Evolutionary conservation across 169 alveolate genomes (phyloP), one percentile per base, ranked within the genome.

Genomic region (Neospora caninum): DNA sequence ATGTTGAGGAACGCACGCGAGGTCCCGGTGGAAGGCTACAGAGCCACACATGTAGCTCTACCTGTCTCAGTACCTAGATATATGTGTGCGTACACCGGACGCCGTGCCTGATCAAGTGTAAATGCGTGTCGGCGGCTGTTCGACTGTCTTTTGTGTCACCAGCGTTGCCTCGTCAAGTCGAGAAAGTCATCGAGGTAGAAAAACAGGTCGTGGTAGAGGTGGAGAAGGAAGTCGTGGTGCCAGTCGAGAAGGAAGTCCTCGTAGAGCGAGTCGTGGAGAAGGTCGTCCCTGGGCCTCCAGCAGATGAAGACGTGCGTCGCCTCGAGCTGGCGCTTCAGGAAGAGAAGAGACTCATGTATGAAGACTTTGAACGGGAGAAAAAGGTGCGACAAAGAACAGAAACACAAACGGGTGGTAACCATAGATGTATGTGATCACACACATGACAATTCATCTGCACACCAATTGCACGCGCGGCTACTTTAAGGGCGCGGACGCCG

Each of bases 301-400:
- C 38, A 25, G 31, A 25, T 73, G 80, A 64, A 64, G 34, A 25
- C 13, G 13, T 91, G 93, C 88, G 80, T 34, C 83, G 53, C 39
- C 27, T 91, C 58, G 93, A 93, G 31, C 91, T 36, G 22, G 43
- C 36, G 29, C 42, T 45, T 54, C 45, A 67, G 73, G 88, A 87
- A 53, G 80, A 88, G 80, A 86, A 93, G n/a, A 67, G 49, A 25
- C 96, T 58, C 69, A 80, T 73, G 31, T 67, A 93, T 25, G 94
- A 78, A 34, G 80, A 49, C 20, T 69, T 91, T 22, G 94, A 94
- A 70, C 36, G 42, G 36, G 93, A 93, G 39, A 84, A 58, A 87
- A 64, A 70, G n/a, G 95, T 93, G 39, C 42, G 82, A 69, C 42
- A 69, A 4, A 69, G 82, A 29, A 18, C 58, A 13, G 13, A 49